phyloP scores from a whole-genome alignment of 148 eudicot genomes.

The Cornus controversa region DNA sequence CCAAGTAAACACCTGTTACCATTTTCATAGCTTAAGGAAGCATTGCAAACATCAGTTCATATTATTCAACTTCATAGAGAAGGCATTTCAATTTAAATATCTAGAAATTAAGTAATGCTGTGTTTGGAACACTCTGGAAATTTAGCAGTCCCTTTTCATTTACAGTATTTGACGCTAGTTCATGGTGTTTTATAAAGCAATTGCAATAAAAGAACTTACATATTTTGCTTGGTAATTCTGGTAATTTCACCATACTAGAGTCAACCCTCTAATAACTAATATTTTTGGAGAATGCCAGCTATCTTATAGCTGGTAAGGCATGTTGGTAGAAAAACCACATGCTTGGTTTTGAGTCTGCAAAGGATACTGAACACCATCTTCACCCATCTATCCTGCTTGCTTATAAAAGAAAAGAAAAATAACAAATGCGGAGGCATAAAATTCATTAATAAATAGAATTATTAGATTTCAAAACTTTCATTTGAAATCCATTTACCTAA shows the following conservation, averaged over 20 bases:
- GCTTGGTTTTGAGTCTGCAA: too few relatives aligned
- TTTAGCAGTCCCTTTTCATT: background rate
- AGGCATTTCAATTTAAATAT: background rate
- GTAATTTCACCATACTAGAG: background rate
- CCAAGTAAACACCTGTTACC: too few relatives aligned
- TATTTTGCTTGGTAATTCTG: background rate
- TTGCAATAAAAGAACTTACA: background rate
- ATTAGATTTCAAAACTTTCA: too few relatives aligned
- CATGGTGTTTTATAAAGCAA: background rate
- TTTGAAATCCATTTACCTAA: too few relatives aligned
- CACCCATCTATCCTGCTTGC: too few relatives aligned
- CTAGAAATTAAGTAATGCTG: background rate
- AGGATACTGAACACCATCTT: too few relatives aligned
- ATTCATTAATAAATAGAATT: too few relatives aligned
- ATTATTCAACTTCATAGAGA: background rate
- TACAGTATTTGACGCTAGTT: background rate
- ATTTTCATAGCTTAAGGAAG: background rate
- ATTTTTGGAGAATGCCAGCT: too few relatives aligned
- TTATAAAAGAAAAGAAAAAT: too few relatives aligned
- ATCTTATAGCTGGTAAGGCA: too few relatives aligned
- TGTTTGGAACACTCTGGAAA: background rate
- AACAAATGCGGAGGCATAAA: too few relatives aligned
- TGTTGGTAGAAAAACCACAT: too few relatives aligned
- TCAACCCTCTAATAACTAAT: background rate
- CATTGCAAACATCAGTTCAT: background rate